These are phyloP conservation scores for Lolium multiflorum DNA, from an alignment of 176 grass and related monocot genomes.

Conservation along the genomic window DNA sequence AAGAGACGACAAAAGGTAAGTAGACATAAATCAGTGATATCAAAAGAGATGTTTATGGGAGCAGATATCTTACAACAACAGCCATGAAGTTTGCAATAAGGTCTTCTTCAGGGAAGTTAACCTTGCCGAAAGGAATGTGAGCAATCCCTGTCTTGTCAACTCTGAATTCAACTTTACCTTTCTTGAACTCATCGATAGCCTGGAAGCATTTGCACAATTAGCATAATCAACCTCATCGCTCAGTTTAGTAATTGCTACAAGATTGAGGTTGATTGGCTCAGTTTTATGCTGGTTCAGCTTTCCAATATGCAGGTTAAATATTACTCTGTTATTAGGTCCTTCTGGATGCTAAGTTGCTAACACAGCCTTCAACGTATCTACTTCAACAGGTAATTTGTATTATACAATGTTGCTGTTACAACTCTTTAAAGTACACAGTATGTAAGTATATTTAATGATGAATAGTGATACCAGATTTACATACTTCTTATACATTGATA, in stretches of 20 bases:
- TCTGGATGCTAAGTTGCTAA: not conserved
- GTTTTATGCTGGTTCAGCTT: not conserved
- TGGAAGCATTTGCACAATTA: slow-evolving; percentile 58
- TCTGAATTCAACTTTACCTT: slow-evolving; percentile 98
- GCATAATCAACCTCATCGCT: slow-evolving; percentile 31
- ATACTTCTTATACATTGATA: not conserved
- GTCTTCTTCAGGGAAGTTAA: slow-evolving; percentile 86
- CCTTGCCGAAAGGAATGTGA: slow-evolving; percentile 91
- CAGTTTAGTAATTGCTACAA: slow-evolving; percentile 21
- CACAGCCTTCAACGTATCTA: not conserved
- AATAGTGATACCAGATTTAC: not conserved
- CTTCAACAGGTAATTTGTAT: not conserved
- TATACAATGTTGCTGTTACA: not conserved
- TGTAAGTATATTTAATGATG: slow-evolving; percentile 8
- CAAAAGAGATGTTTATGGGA: slow-evolving; percentile 2
- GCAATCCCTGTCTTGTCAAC: slow-evolving; percentile 95
- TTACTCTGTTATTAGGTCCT: not conserved
- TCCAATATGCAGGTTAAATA: slow-evolving; percentile 13
- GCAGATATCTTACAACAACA: slow-evolving; percentile 76
- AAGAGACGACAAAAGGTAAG: slow-evolving; percentile 35
- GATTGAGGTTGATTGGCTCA: not conserved
- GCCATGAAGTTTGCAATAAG: slow-evolving; percentile 92
- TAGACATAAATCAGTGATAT: slow-evolving; percentile 17
- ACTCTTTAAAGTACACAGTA: not conserved
- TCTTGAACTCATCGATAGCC: slow-evolving; percentile 98